Evolutionary conservation across 371 early-diverging fungal genomes (phyloP), one percentile per base, ranked within the genome.

Genomic region (Zychaea mexicana): DNA sequence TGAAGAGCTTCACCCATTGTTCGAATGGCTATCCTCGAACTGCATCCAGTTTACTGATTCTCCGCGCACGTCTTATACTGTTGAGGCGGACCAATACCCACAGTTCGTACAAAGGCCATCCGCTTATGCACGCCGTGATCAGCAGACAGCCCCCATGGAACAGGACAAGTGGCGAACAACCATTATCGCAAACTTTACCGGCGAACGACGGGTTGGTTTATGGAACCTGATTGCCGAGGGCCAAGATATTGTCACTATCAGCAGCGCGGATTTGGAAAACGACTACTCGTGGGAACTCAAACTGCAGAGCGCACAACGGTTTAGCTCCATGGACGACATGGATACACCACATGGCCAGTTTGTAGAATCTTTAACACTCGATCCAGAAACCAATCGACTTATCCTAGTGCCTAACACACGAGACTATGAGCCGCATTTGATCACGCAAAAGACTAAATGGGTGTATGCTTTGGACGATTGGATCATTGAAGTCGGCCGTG

Each of bases 261-360:
- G 52, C 45, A 62, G 66, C 19, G 65, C 60, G 0, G 66, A 74
- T 39, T 28, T 76, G n/a, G 78, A 82, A 24, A 57, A 68, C 17
- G 61, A 74, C 17, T 82, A 82, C 31, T 76, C 79, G 0, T 82
- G 82, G 82, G 79, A 82, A 24, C 52, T 71, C 24, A 72, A 64
- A 39, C 46, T 82, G 0, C 70, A 82, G 32, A 66, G 61, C 10
- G 79, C 78, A 10, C 72, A 70, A 30, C 68, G 70, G 0, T 9
- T 82, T 1, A 65, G 68, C 8, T 60, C 69, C 26, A 67, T 73
- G 19, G 68, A 65, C 17, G 66, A 74, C 13, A 67, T 60, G 13
- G 56, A 73, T 27, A 73, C 80, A 0, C 82, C 82, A 3, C 82
- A 82, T n/a, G 71, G 72, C 27, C 65, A 73, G 27, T 76, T 82